Evolutionary conservation across 306 rosid species (phyloP).

Genomic region (Malus fusca): DNA sequence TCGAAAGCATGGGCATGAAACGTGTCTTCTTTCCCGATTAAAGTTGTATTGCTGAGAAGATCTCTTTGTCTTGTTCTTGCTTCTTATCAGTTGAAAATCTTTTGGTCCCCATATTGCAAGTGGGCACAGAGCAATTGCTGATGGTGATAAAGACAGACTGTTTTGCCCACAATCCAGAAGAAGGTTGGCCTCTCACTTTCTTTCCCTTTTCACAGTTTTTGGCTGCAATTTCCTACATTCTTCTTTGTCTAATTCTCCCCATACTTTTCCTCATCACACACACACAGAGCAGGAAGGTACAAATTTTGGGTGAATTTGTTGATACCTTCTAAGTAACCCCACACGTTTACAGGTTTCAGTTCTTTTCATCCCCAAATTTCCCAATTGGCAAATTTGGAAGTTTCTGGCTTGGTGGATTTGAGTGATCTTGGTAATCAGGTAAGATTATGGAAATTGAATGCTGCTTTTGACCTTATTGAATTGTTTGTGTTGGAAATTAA

Average conservation of each 20-base stretch:
- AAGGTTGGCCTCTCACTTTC: constrained; percentile 45
- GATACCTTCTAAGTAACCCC: constrained; percentile 12
- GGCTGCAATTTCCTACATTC: constrained; percentile 12
- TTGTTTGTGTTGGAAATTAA: background rate
- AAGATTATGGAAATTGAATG: background rate
- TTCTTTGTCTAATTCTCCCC: constrained; percentile 19
- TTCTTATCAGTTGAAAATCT: constrained; percentile 33
- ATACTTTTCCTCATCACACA: constrained; percentile 12
- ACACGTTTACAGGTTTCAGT: constrained; percentile 14
- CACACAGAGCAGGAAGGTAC: constrained; percentile 25
- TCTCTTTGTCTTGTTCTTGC: constrained; percentile 26
- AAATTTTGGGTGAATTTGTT: constrained; percentile 13
- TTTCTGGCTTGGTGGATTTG: constrained; percentile 6
- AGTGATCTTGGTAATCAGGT: constrained; percentile 22
- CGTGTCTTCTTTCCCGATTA: constrained; percentile 28
- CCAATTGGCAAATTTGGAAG: constrained; percentile 8
- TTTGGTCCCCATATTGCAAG: constrained; percentile 64
- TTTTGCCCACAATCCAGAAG: constrained; percentile 31
- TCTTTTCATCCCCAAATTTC: background rate
- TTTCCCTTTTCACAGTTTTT: constrained; percentile 30
- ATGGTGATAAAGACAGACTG: constrained; percentile 43
- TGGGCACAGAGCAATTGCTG: constrained; percentile 41
- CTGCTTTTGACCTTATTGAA: background rate
- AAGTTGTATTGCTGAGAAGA: constrained; percentile 34
- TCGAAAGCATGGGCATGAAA: constrained; percentile 18